Evolutionary conservation across 305 asterid genomes (phyloP).

Genomic region (Fraxinus greggii): DNA sequence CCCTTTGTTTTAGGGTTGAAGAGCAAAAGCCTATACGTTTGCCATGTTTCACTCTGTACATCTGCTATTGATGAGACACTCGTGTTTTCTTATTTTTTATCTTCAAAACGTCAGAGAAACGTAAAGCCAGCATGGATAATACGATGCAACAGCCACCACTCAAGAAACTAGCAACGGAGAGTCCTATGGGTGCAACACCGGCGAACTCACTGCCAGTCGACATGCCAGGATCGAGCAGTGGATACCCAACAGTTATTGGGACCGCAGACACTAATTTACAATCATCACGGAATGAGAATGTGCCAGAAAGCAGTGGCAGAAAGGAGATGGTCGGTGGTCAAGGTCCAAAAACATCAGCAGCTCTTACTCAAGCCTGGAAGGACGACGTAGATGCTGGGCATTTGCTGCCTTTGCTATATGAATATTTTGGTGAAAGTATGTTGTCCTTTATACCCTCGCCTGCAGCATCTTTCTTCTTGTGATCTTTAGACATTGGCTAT

Average conservation of each 20-base stretch:
- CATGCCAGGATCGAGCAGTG: slow-evolving; percentile 44
- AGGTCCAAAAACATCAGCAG: slow-evolving; percentile 43
- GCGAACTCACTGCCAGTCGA: slow-evolving; percentile 45
- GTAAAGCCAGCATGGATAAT: slow-evolving; percentile 70
- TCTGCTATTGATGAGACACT: neutral
- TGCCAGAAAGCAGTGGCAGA: slow-evolving; percentile 44
- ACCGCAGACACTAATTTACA: slow-evolving; percentile 35
- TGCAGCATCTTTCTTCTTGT: slow-evolving; percentile 60
- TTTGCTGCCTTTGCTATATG: slow-evolving; percentile 50
- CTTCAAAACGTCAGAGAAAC: slow-evolving; percentile 44
- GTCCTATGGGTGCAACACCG: slow-evolving; percentile 34
- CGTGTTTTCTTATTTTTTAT: neutral
- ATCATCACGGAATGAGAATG: slow-evolving; percentile 43
- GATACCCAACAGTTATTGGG: slow-evolving; percentile 35
- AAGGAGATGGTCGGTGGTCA: slow-evolving; percentile 43
- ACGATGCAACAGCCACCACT: slow-evolving; percentile 67
- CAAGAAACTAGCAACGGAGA: slow-evolving; percentile 67
- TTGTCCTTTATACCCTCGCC: slow-evolving; percentile 71
- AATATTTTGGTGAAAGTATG: slow-evolving; percentile 89
- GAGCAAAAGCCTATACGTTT: neutral
- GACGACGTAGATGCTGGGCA: slow-evolving; percentile 49
- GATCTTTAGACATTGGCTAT: slow-evolving; percentile 20
- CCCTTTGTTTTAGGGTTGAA: neutral
- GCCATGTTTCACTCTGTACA: neutral
- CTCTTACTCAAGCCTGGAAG: slow-evolving; percentile 61